Evolutionary conservation across 352 stramenopile genomes (phyloP).

Genomic region (Globisporangium ultimum): DNA sequence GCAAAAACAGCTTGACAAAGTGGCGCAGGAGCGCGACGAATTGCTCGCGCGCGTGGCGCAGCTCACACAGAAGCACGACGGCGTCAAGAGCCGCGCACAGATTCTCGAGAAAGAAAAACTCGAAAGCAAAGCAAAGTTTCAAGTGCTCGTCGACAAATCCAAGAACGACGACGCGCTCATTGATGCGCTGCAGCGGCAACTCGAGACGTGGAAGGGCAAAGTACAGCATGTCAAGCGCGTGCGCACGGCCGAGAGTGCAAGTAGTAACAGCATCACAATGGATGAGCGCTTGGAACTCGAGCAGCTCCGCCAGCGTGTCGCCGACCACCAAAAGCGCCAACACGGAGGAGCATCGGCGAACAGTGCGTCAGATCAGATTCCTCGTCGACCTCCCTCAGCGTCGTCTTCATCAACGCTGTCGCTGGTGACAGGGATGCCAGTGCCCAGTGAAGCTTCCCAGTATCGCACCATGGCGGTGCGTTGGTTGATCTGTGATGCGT

Average conservation of each 20-base stretch:
- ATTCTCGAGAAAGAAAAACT: conserved; percentile 76
- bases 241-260: conserved; percentile 52
- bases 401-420: conserved; percentile 1
- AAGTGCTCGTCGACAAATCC: conserved; percentile 77
- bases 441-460: conserved; percentile 40
- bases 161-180: conserved; percentile 76
- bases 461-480: conserved; percentile 51
- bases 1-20: conserved; percentile 59
- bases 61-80: conserved; percentile 59
- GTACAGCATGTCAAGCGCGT: conserved; percentile 52
- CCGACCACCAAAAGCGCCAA: conserved; percentile 30
- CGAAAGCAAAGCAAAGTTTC: conserved; percentile 59
- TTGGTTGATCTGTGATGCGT: neutral
- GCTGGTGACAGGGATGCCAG: conserved; percentile 29
- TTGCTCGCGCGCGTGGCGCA: conserved; percentile 53
- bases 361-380: too few relatives aligned
- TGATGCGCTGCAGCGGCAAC: conserved; percentile 68
- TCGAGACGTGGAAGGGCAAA: conserved; percentile 60
- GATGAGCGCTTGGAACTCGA: conserved; percentile 48
- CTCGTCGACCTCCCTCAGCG: conserved; percentile 10
- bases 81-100: conserved; percentile 53
- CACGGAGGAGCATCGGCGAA: conserved; percentile 1
- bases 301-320: conserved; percentile 28
- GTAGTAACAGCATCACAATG: conserved; percentile 15
- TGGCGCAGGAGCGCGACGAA: conserved; percentile 55